Percentiles rank a stretch among this genome's conserved stretches.
Conservation (phyloP, 2,329 filamentous ascomycete species). For the Monosporascus cannonballus region DNA sequence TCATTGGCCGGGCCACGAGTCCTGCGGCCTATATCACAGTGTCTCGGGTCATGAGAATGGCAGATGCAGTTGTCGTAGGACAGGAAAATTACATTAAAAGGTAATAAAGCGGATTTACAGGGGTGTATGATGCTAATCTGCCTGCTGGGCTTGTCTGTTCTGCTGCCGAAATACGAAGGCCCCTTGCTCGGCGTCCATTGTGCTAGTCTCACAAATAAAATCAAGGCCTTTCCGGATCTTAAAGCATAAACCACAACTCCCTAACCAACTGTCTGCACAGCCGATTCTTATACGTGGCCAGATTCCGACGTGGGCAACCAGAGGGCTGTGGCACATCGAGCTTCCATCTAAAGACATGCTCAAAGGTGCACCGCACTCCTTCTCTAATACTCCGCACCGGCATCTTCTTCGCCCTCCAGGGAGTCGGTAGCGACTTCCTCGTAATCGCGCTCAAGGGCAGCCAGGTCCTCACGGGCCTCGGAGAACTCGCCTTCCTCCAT, state of each 20-base stretch:
- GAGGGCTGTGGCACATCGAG: conserved; percentile 11
- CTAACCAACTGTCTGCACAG: background rate
- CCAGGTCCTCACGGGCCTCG: conserved; percentile 96
- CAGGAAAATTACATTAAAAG: conserved; percentile 20
- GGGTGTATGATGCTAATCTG: conserved; percentile 25
- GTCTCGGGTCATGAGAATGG: background rate
- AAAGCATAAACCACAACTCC: background rate
- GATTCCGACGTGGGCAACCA: background rate
- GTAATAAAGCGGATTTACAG: conserved; percentile 27
- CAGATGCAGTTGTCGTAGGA: background rate
- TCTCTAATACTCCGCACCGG: conserved; percentile 84
- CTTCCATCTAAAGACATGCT: conserved; percentile 10
- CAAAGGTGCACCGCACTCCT: conserved; percentile 5
- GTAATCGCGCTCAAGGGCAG: conserved; percentile 96
- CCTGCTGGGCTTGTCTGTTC: conserved; percentile 12
- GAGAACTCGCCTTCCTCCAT: conserved; percentile 99
- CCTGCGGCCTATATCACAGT: background rate
- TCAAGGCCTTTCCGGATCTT: conserved; percentile 1
- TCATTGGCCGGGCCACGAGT: background rate
- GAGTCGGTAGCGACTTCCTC: conserved; percentile 97
- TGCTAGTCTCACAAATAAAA: background rate
- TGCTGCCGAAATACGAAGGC: conserved; percentile 19
- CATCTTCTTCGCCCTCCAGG: conserved; percentile 75
- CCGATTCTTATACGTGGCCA: background rate
- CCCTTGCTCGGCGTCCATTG: background rate